Base-by-base conservation (phyloP, 2,329 filamentous ascomycete genomes). In the Colletotrichum tanaceti region DNA sequence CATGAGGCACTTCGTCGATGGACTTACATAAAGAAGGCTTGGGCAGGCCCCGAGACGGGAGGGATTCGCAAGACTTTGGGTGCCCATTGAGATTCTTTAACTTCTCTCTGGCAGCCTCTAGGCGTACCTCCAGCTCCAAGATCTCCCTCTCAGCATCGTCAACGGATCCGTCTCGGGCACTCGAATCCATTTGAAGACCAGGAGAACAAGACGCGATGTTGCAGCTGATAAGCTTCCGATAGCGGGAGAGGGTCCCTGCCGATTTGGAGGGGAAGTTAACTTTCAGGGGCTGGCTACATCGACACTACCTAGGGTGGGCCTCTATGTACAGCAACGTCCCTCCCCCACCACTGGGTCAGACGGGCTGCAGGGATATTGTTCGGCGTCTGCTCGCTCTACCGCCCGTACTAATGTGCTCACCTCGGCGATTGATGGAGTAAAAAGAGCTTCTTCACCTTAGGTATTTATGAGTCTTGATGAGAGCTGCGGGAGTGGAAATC, bases 91-190 rank as follows among this genome's bases (percentile, higher is more conserved):
- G 72, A 14, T 64, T 71, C 28, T 75, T 80, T 67, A 89, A 79
- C 60, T 82, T 84, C 28, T 76, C 74, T 75, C 80, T 83, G 52
- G 83, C 82, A 20, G 75, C 77, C 13, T 77, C 81, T 58, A 91
- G 81, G 55, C 81, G 82, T 43, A 76, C 76, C 75, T 92, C 88
- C 13, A 92, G 81, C 22, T 85, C 82, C 9, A 79, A 79, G 70
- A 92, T 88, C 76, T 92, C 89, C 76, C 85, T 76, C 68, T 83
- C 78, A 35, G 81, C 75, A 14, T 72, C 71, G 3, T 75, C 73
- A 39, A 77, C 70, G 38, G 71, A 72, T 9, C 65, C 68, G 61
- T 52, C 35, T 35, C 70, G 43, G 14, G 71, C 63, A 43, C 70
- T 62, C 24, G 74, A 71, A 69, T 73, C 73, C 77, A 79, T 54